These are phyloP conservation scores for Podaxis pistillaris DNA, from an alignment of 768 basidiomycete species.

Conservation along the genomic window DNA sequence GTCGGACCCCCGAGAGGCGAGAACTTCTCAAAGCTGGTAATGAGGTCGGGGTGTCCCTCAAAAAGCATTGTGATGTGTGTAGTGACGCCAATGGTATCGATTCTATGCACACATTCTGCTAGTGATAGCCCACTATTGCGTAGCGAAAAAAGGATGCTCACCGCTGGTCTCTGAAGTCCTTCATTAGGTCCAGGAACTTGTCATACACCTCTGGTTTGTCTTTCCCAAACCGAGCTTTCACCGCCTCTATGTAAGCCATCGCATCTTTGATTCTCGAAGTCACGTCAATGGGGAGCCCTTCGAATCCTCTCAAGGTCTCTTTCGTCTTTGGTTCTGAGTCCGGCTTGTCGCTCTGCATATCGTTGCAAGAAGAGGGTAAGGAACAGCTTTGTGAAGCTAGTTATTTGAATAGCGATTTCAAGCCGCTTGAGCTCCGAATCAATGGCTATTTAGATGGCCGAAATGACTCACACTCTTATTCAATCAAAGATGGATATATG, in stretches of 20 bases:
- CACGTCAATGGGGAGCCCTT: neutral
- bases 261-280: constrained; percentile 39
- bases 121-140: neutral
- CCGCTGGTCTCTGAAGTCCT: constrained; percentile 76
- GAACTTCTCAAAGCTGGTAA: constrained; percentile 84
- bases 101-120: constrained; percentile 35
- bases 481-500: neutral
- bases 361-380: neutral
- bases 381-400: too few species aligned
- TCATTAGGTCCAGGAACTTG: constrained; percentile 72
- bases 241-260: constrained; percentile 64
- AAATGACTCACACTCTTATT: neutral
- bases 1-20: constrained; percentile 63
- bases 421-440: neutral
- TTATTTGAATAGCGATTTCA: too few species aligned
- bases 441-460: neutral
- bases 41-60: constrained; percentile 65
- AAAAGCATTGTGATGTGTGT: constrained; percentile 73
- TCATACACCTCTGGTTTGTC: constrained; percentile 72
- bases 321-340: neutral
- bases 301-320: neutral
- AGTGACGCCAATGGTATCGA: constrained; percentile 81
- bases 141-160: constrained; percentile 28
- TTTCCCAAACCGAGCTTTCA: constrained; percentile 59
- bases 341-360: neutral